A percentile compares a stretch with the other conserved stretches of the same genome.
phyloP scores from a whole-genome alignment of 345 rosid genomes.

The Syzygium aromaticum region DNA sequence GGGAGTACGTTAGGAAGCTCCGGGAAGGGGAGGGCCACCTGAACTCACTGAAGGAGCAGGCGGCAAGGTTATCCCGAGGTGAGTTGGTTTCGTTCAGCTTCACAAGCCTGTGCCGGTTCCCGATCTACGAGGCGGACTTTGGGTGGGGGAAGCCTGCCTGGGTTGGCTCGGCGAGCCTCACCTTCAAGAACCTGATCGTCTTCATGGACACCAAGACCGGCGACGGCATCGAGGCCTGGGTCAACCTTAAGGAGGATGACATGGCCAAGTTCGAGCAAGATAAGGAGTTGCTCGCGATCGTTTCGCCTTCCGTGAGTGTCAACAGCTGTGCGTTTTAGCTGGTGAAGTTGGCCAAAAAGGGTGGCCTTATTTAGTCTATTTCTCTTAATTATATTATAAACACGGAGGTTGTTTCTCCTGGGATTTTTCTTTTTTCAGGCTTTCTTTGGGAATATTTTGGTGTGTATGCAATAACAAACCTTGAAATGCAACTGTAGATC shows the following conservation, averaged over 20 bases:
- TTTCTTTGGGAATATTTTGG: background rate
- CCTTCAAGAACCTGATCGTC: conserved; percentile 25
- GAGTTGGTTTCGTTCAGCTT: conserved; percentile 13
- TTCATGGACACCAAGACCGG: conserved; percentile 25
- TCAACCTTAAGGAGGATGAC: conserved; percentile 7
- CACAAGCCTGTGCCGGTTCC: conserved; percentile 14
- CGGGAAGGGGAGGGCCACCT: conserved; percentile 5
- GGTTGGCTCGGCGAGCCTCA: conserved; percentile 12
- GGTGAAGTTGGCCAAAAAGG: background rate
- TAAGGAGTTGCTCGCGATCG: conserved; percentile 6
- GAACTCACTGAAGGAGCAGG: conserved; percentile 1
- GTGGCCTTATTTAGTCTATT: background rate
- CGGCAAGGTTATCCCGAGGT: conserved; percentile 5
- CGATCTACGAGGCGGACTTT: conserved; percentile 9
- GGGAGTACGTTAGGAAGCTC: conserved; percentile 12
- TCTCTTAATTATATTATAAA: background rate
- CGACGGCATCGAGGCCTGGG: conserved; percentile 25
- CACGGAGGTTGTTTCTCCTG: background rate
- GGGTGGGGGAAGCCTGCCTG: conserved; percentile 15
- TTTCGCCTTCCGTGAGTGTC: background rate
- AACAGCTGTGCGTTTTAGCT: background rate
- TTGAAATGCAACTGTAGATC: background rate
- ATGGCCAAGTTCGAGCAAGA: conserved; percentile 13
- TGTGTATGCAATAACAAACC: background rate
- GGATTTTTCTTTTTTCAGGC: background rate